These are phyloP conservation scores for Pseudogymnoascus pannorum DNA, from an alignment of 2,329 filamentous ascomycete species.

Conservation along the genomic window DNA sequence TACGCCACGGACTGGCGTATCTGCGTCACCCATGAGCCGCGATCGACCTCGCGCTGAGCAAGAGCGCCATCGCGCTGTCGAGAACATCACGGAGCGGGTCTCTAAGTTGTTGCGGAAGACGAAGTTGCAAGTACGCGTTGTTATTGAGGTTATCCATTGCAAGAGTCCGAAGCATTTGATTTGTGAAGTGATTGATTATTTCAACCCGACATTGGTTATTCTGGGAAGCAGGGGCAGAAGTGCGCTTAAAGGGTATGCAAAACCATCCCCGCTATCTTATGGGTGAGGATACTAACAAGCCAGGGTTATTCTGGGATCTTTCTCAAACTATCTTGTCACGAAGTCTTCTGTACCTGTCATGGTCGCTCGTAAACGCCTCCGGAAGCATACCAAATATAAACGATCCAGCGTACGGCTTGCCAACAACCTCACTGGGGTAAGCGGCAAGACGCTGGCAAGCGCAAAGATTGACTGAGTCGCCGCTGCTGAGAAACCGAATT, in stretches of 20 bases:
- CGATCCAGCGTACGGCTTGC: slow-evolving; percentile 63
- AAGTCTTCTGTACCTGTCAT: slow-evolving; percentile 97
- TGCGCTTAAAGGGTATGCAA: slow-evolving; percentile 74
- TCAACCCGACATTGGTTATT: slow-evolving; percentile 87
- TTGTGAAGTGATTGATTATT: slow-evolving; percentile 90
- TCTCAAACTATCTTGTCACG: slow-evolving; percentile 94
- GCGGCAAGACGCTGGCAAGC: slow-evolving; percentile 56
- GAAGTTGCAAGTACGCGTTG: slow-evolving; percentile 81
- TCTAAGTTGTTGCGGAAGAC: slow-evolving; percentile 86
- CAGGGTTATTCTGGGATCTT: slow-evolving; percentile 88
- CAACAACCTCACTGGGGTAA: slow-evolving; percentile 72
- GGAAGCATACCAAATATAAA: slow-evolving; percentile 79
- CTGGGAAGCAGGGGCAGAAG: slow-evolving; percentile 86
- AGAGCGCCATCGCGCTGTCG: slow-evolving; percentile 73
- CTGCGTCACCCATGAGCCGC: slow-evolving; percentile 30
- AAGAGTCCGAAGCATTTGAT: slow-evolving; percentile 96
- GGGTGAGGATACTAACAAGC: background rate
- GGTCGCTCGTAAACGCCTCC: slow-evolving; percentile 85
- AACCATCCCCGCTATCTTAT: background rate
- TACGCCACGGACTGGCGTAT: slow-evolving; percentile 16
- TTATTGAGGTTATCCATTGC: slow-evolving; percentile 96
- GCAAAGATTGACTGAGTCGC: slow-evolving; percentile 59
- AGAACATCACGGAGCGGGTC: slow-evolving; percentile 76
- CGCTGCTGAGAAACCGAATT: background rate
- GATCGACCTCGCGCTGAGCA: slow-evolving; percentile 59